phyloP scores from a whole-genome alignment of 1,284 basidiomycete species.

The Thelephora terrestris region DNA sequence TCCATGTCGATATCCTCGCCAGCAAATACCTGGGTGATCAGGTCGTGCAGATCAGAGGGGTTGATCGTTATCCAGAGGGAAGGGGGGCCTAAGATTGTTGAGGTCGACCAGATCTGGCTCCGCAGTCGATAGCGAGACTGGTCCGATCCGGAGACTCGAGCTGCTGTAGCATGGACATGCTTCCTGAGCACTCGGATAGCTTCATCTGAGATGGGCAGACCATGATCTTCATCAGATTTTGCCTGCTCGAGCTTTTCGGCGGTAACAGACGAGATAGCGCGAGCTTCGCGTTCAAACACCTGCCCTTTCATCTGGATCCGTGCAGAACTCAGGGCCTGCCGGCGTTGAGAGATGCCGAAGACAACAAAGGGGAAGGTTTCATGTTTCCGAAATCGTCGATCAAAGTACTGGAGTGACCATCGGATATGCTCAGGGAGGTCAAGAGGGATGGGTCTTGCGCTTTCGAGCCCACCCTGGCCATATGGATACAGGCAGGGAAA shows the following conservation, averaged over 20 bases:
- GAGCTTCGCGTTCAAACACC: constrained; percentile 8
- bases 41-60: constrained; percentile 21
- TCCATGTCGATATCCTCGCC: constrained; percentile 30
- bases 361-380: constrained; percentile 23
- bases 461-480: constrained; percentile 27
- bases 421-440: constrained; percentile 22
- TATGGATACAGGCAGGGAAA: too few relatives aligned
- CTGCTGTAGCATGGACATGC: constrained; percentile 9
- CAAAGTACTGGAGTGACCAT: constrained; percentile 27
- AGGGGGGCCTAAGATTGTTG: constrained; percentile 8
- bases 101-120: constrained; percentile 11
- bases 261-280: constrained; percentile 7
- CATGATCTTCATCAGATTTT: constrained; percentile 8
- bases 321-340: constrained; percentile 12
- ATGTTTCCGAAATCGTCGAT: constrained; percentile 23
- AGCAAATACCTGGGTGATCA: constrained; percentile 26
- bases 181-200: constrained; percentile 7
- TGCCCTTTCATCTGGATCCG: constrained; percentile 9
- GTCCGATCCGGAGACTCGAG: constrained; percentile 5
- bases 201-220: constrained; percentile 7
- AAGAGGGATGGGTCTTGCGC: constrained; percentile 10
- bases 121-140: constrained; percentile 5
- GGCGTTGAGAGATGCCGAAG: constrained; percentile 24
- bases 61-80: constrained; percentile 21
- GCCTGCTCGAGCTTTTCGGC: constrained; percentile 9